A percentile compares a stretch with the other conserved stretches of the same genome.
phyloP scores from a whole-genome alignment of 495 filamentous ascomycete genomes.

The Xylaria sp. region DNA sequence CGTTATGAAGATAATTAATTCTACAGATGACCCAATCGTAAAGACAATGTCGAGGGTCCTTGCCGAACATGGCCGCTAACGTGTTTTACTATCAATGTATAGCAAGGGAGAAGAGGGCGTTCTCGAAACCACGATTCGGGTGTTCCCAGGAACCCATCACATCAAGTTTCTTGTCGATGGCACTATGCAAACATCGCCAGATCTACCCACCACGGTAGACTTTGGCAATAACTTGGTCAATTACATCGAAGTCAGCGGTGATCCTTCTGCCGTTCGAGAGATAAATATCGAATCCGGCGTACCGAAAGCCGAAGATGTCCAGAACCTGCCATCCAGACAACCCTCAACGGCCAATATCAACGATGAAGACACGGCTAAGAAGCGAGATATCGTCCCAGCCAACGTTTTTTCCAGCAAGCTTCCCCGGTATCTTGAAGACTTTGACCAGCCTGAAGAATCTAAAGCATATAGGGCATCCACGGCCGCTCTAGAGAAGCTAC shows the following conservation, averaged over 20 bases:
- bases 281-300: conserved; percentile 34
- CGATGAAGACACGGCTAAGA: conserved; percentile 48
- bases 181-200: conserved; percentile 85
- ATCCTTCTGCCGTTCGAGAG: conserved; percentile 43
- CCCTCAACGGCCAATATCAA: conserved; percentile 41
- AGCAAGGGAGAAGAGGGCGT: conserved; percentile 62
- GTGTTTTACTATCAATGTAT: conserved; percentile 30
- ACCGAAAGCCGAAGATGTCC: conserved; percentile 40
- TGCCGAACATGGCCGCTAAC: conserved; percentile 11
- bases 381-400: conserved; percentile 50
- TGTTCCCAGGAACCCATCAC: conserved; percentile 94
- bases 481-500: conserved; percentile 73
- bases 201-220: conserved; percentile 92
- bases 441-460: conserved; percentile 82
- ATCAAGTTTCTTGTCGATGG: conserved; percentile 95
- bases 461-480: conserved; percentile 71
- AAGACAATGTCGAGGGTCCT: not conserved
- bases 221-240: conserved; percentile 97
- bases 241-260: conserved; percentile 90
- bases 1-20: not conserved
- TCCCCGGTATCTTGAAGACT: conserved; percentile 83
- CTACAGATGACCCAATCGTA: not conserved
- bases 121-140: conserved; percentile 76
- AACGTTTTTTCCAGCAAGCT: conserved; percentile 68
- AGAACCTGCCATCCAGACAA: conserved; percentile 41